Percentiles rank a stretch among this genome's conserved stretches.
Conservation (phyloP, 2,329 filamentous ascomycete species). For the Myriosclerotinia curreyana region DNA sequence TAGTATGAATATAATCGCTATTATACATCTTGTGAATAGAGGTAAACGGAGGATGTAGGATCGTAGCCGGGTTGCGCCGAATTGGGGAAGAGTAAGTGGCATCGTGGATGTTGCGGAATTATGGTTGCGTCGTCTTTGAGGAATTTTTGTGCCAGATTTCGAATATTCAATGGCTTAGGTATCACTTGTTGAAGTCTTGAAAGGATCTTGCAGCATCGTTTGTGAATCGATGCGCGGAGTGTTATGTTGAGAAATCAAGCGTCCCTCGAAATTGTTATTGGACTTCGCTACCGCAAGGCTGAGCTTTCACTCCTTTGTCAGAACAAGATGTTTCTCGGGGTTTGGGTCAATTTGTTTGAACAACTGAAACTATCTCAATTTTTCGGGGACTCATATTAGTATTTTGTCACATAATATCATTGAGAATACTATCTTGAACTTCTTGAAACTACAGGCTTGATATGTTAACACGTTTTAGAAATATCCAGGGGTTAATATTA, state of each 20-base stretch:
- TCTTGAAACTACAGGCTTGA: neutral
- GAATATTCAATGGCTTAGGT: neutral
- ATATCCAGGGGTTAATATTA: too few species aligned
- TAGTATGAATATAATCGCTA: constrained; percentile 63
- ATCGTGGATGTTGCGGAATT: constrained; percentile 13
- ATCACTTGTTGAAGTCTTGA: constrained; percentile 3
- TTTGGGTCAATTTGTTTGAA: neutral
- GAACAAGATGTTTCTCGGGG: neutral
- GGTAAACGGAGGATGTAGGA: constrained; percentile 84
- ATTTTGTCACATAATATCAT: too few species aligned
- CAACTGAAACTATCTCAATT: neutral
- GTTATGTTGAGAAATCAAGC: constrained; percentile 3
- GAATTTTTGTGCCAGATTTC: neutral
- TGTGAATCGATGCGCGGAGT: constrained; percentile 13
- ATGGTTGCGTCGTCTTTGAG: neutral
- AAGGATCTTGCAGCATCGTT: constrained; percentile 9
- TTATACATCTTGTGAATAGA: constrained; percentile 73
- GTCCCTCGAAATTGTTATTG: constrained; percentile 9
- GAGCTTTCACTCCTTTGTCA: neutral
- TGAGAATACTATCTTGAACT: too few species aligned
- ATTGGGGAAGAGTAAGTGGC: constrained; percentile 40
- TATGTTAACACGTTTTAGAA: too few species aligned
- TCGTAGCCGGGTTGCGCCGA: constrained; percentile 71
- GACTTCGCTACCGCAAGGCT: constrained; percentile 15
- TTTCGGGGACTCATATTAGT: neutral